phyloP scores from a whole-genome alignment of 2,329 filamentous ascomycete genomes.

The Trichoderma sp. region DNA sequence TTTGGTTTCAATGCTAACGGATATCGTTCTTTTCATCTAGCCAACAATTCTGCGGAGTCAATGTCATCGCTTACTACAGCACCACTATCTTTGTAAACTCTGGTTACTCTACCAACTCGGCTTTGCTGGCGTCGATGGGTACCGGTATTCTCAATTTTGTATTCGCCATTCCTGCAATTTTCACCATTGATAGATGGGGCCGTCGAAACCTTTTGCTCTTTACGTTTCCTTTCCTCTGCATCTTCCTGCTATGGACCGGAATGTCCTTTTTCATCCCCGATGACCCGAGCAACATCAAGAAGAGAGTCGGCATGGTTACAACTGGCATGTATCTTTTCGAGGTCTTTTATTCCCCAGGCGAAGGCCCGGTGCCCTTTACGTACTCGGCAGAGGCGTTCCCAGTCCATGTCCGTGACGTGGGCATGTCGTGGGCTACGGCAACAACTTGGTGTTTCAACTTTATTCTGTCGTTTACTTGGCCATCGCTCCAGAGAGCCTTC shows the following conservation, averaged over 20 bases:
- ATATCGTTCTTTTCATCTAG: neutral
- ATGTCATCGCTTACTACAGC: constrained; percentile 41
- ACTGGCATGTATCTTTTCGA: constrained; percentile 46
- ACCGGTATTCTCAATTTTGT: constrained; percentile 37
- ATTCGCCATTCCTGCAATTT: constrained; percentile 40
- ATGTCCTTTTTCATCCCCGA: constrained; percentile 38
- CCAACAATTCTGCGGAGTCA: constrained; percentile 48
- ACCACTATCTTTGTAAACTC: constrained; percentile 38
- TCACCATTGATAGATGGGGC: constrained; percentile 39
- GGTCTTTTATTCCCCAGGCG: constrained; percentile 43
- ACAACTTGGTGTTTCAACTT: constrained; percentile 41
- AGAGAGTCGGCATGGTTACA: constrained; percentile 40
- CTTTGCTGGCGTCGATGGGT: constrained; percentile 42
- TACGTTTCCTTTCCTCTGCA: constrained; percentile 43
- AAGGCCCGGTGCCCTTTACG: constrained; percentile 45
- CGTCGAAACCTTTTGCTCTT: constrained; percentile 35
- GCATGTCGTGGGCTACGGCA: constrained; percentile 46
- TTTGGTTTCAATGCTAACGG: neutral
- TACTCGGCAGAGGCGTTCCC: constrained; percentile 47
- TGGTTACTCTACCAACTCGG: constrained; percentile 37
- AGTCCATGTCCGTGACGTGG: constrained; percentile 44
- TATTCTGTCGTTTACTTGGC: constrained; percentile 39
- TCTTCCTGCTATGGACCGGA: constrained; percentile 41
- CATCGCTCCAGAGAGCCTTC: constrained; percentile 41
- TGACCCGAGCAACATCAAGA: constrained; percentile 29